These are phyloP conservation scores for Colletotrichum higginsianum DNA, from an alignment of 2,329 filamentous ascomycete species.

Conservation along the genomic window DNA sequence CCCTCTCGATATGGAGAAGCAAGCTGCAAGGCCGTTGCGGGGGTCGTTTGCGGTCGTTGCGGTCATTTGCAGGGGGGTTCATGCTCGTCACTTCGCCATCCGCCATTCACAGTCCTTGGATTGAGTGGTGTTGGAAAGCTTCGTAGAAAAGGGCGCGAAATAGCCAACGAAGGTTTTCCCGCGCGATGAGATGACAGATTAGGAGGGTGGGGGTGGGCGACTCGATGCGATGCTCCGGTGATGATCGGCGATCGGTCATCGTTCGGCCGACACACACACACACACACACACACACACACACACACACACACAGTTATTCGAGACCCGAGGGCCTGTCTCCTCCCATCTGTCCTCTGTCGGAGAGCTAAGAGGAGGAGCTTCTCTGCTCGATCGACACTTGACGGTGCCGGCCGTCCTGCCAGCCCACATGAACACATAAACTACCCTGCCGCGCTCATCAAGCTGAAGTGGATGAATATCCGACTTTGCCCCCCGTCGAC, in stretches of 20 bases:
- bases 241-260: neutral
- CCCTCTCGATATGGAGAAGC: neutral
- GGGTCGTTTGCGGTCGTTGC: too few species aligned
- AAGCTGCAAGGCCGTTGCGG: neutral
- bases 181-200: conserved; percentile 3
- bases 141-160: neutral
- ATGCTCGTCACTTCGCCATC: conserved; percentile 12
- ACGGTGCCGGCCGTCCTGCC: neutral
- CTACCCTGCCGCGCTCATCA: neutral
- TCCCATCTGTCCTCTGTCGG: too few species aligned
- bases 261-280: neutral
- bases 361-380: too few species aligned
- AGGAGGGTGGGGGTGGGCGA: too few species aligned
- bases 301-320: neutral
- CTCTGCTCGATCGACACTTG: neutral
- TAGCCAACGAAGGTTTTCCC: neutral
- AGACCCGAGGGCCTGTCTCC: neutral
- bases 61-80: neutral
- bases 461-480: neutral
- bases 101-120: neutral
- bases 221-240: neutral
- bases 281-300: too few species aligned
- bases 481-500: neutral
- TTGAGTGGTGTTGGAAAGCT: neutral
- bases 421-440: neutral